Conservation (phyloP, 2,329 filamentous ascomycete species). For the Pseudovirgaria hyperparasitica region DNA sequence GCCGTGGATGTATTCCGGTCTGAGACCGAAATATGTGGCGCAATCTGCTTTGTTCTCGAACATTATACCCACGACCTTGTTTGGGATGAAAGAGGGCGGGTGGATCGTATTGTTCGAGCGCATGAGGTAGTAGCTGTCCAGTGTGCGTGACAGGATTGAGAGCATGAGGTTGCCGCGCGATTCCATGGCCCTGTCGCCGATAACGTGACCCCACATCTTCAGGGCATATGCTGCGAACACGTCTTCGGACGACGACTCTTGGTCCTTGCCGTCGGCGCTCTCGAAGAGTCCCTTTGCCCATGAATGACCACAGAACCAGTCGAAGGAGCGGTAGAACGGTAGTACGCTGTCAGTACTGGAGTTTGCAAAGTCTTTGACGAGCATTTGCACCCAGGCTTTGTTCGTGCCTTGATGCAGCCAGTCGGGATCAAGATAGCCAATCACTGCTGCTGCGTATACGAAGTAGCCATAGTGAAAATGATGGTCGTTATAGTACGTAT, state of each 20-base stretch:
- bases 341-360: constrained; percentile 58
- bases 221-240: constrained; percentile 74
- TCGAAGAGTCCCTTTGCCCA: constrained; percentile 77
- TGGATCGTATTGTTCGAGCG: constrained; percentile 54
- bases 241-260: constrained; percentile 86
- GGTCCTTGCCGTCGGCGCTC: constrained; percentile 61
- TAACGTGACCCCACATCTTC: constrained; percentile 84
- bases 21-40: constrained; percentile 69
- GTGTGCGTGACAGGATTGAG: constrained; percentile 57
- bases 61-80: constrained; percentile 57
- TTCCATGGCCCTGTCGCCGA: constrained; percentile 67
- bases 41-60: constrained; percentile 97
- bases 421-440: constrained; percentile 61
- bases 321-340: constrained; percentile 72
- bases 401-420: constrained; percentile 56
- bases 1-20: constrained; percentile 54
- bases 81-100: constrained; percentile 64
- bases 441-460: constrained; percentile 72
- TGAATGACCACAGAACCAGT: constrained; percentile 90
- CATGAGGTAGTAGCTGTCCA: constrained; percentile 77
- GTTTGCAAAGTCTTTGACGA: constrained; percentile 77
- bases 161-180: constrained; percentile 77
- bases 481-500: constrained; percentile 65
- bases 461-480: constrained; percentile 69
- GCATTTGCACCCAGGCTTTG: constrained; percentile 65